Evolutionary conservation across 1,284 basidiomycete species (phyloP).

Genomic region (Cronartium ribicola): DNA sequence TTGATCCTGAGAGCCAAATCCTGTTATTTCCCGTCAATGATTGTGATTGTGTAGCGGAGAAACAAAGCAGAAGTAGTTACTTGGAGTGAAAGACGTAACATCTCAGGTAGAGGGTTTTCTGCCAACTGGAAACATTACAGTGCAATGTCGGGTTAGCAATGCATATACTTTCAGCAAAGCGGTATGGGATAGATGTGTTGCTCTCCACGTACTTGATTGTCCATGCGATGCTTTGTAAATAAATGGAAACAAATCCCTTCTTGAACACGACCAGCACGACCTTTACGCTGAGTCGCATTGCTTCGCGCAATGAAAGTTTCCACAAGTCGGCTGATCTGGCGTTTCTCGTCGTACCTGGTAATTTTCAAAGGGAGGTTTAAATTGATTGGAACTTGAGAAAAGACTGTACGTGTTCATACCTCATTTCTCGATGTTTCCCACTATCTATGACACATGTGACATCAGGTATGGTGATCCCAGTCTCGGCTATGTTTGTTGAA

Average conservation of each 20-base stretch:
- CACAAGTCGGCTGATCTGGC: conserved; percentile 85
- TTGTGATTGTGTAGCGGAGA: no score
- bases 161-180: neutral
- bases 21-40: conserved; percentile 54
- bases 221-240: conserved; percentile 83
- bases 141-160: neutral
- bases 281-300: conserved; percentile 87
- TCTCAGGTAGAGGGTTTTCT: conserved; percentile 90
- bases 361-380: conserved; percentile 28
- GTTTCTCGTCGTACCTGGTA: conserved; percentile 87
- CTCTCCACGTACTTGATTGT: conserved; percentile 53
- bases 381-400: conserved; percentile 2
- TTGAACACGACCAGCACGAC: conserved; percentile 54
- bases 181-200: neutral
- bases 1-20: conserved; percentile 94
- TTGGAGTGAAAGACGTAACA: conserved; percentile 78
- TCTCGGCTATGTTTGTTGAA: conserved; percentile 69
- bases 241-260: conserved; percentile 58
- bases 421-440: conserved; percentile 85
- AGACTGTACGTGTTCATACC: conserved; percentile 54
- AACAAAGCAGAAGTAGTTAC: no score
- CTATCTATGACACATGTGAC: conserved; percentile 96
- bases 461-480: conserved; percentile 95
- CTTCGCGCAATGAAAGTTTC: conserved; percentile 90
- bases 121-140: conserved; percentile 61